Conservation (phyloP, 139 green algal species). For the Astrephomene gubernaculifera region DNA sequence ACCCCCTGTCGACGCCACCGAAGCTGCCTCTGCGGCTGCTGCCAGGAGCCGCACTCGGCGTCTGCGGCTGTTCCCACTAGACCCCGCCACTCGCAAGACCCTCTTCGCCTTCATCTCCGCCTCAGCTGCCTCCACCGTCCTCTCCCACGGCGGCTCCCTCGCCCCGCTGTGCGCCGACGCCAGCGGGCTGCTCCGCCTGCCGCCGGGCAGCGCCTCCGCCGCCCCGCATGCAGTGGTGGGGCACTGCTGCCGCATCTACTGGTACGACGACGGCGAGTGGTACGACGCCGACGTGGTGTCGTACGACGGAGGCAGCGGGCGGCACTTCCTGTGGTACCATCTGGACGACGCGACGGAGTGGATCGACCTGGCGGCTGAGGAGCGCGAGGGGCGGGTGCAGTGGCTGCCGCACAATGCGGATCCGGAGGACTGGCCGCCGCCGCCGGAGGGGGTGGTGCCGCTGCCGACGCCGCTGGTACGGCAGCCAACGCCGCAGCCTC, state of each 20-base stretch:
- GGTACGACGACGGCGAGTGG: constrained; percentile 78
- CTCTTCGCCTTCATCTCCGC: not conserved
- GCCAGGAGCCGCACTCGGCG: too few species aligned
- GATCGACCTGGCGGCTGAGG: constrained; percentile 59
- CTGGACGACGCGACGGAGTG: constrained; percentile 63
- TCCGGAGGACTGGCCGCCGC: constrained; percentile 55
- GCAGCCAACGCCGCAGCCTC: constrained; percentile 44
- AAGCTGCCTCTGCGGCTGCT: constrained; percentile 6
- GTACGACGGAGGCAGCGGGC: constrained; percentile 50
- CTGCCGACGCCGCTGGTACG: constrained; percentile 9
- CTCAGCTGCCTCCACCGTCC: too few species aligned
- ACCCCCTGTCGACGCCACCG: not conserved
- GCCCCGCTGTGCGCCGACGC: too few species aligned
- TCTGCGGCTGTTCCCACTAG: constrained; percentile 12
- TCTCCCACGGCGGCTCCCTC: too few species aligned
- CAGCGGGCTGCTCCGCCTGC: not conserved
- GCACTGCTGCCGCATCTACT: constrained; percentile 69
- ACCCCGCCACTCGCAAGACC: not conserved
- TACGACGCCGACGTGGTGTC: constrained; percentile 73
- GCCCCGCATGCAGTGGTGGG: not conserved
- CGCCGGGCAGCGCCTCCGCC: not conserved
- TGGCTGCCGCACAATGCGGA: constrained; percentile 60
- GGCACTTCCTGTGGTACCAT: constrained; percentile 76
- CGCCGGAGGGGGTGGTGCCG: too few species aligned
- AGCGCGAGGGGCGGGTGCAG: constrained; percentile 60